Percentiles rank a stretch among this genome's conserved stretches.
These are phyloP conservation scores for Penicillium herquei DNA, from an alignment of 495 filamentous ascomycete species.

Conservation along the genomic window DNA sequence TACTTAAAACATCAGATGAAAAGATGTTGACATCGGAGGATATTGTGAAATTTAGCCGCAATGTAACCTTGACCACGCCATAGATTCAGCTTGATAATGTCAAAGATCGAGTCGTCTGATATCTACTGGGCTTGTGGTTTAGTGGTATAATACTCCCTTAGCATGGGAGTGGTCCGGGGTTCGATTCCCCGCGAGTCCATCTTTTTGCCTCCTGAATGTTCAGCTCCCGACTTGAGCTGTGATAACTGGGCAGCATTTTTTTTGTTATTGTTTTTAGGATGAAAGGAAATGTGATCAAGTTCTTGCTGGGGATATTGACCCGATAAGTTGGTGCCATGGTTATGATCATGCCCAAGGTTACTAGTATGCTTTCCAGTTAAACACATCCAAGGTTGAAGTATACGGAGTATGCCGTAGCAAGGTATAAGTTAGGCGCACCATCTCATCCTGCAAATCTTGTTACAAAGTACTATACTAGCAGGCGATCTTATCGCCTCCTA, in stretches of 20 bases:
- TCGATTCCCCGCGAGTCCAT: slow-evolving; percentile 56
- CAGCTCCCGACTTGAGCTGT: neutral
- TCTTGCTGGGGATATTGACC: too few relatives aligned
- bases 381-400: too few relatives aligned
- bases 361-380: neutral
- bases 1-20: too few relatives aligned
- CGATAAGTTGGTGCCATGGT: neutral
- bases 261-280: neutral
- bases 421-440: too few relatives aligned
- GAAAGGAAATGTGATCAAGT: too few relatives aligned
- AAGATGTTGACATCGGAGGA: too few relatives aligned
- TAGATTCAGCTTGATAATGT: neutral
- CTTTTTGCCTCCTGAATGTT: slow-evolving; percentile 11
- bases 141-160: slow-evolving; percentile 48
- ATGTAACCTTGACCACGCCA: neutral
- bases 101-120: neutral
- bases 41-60: too few relatives aligned
- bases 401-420: too few relatives aligned
- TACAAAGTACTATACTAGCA: too few relatives aligned
- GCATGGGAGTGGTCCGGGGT: slow-evolving; percentile 56
- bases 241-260: neutral
- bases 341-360: too few relatives aligned
- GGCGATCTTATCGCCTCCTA: too few relatives aligned
- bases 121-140: slow-evolving; percentile 43
- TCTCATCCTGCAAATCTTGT: too few relatives aligned